Conservation (phyloP, 192 early-diverging fungal species). For the Gonapodya prolifera region DNA sequence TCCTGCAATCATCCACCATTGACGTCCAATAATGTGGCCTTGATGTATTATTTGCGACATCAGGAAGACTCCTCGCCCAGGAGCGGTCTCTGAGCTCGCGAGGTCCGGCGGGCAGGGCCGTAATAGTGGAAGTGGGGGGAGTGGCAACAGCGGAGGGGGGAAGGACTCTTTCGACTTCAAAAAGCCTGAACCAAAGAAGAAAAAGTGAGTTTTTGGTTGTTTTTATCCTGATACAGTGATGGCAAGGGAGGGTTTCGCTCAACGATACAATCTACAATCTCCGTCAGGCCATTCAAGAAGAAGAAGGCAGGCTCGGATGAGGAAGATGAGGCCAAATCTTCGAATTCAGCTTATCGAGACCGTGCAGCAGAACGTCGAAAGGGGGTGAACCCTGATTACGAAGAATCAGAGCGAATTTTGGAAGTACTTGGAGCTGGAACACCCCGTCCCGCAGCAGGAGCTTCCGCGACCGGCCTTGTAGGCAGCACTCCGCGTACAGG, state of each 20-base stretch:
- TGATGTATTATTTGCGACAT: too few relatives aligned
- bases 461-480: background rate
- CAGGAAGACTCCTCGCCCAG: background rate
- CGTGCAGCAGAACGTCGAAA: conserved; percentile 80
- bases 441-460: background rate
- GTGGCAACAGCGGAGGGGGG: background rate
- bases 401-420: conserved; percentile 46
- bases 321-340: conserved; percentile 6
- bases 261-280: too few relatives aligned
- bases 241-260: background rate
- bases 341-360: conserved; percentile 57
- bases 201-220: background rate
- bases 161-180: background rate
- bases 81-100: background rate
- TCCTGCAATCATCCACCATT: background rate
- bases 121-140: background rate
- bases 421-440: conserved; percentile 21
- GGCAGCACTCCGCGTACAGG: background rate
- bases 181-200: conserved; percentile 2
- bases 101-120: background rate
- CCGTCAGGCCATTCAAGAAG: conserved; percentile 23
- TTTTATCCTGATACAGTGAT: background rate
- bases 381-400: conserved; percentile 45
- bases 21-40: background rate
- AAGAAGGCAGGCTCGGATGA: conserved; percentile 14